Base-by-base conservation (phyloP, 306 rosid genomes). In the Glycine soja region DNA sequence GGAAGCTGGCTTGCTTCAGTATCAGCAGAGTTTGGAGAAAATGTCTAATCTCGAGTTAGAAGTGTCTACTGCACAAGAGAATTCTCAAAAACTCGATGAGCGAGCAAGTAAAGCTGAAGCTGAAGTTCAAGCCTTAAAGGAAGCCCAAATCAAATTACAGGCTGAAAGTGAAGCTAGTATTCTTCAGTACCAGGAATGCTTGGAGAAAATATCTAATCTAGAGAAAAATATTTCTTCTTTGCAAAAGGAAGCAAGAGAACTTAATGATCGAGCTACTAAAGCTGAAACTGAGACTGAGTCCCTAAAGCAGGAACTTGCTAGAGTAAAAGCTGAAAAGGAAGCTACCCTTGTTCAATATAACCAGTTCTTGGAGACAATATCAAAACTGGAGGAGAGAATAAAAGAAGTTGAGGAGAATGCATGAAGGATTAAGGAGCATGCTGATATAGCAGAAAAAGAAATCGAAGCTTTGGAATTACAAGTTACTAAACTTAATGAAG, bases 1-100 rank as follows among this genome's bases (percentile, higher is more conserved):
- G 91, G 99, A 96, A 84, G 94, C 91, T 85, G 92, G 91, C 78
- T 82, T 93, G 77, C 90, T 88, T 86, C 92, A 87, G 87, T 93
- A 93, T 83, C 91, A 86, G 81, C 82, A 87, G 80, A 90, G 92
- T 87, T 76, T 95, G 81, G 93, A 91, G 81, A 89, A 91, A 75
- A 77, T 91, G 77, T 90, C 93, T 66, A 88, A 81, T 79, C 89
- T 96, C 38, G 97, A 92, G 84, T 88, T 79, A 16, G 98, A 93
- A 83, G 89, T 93, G 82, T 90, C 89, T 85, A 74, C 46, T 34
- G 92, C 97, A 56, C 92, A 78, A 53, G 91, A 81, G 77, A 84
- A 87, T 83, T 90, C 91, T 48, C 83, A 65, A 86, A 89, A 48
- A 75, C 89, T 96, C 2, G 82, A 87, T 7, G 90, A 93, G 79